Evolutionary conservation across 177 flowering plant species (phyloP), one percentile per base, ranked within the genome.

Genomic region (Tripterygium wilfordii): DNA sequence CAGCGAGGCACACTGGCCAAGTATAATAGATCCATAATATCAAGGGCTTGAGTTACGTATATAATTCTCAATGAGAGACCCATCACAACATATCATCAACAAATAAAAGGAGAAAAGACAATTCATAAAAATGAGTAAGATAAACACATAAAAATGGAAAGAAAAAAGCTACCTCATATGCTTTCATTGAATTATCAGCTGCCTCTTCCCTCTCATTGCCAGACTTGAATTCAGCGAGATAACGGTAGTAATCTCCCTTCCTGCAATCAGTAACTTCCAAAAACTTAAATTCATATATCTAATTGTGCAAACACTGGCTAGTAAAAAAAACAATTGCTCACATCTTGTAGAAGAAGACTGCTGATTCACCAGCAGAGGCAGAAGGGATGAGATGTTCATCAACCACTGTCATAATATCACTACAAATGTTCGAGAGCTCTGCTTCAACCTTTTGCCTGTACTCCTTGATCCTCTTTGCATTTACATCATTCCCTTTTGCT

Each of bases 231-330:
- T 74, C 79, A 8, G 76, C 79, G 18, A 74, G 60, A 26, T 74
- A 74, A 36, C 79, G 51, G 48, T 70, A 74, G 39, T 74, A 74
- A 48, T 74, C 79, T 33, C 79, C 79, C 57, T 70, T 74, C 79
- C 79, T 74, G 68, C 53, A 61, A 53, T 32, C 21, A 38, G 41
- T 25, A n/a, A n/a, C n/a, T n/a, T n/a, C n/a, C n/a, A n/a, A n/a
- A n/a, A n/a, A n/a, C n/a, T n/a, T n/a, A n/a, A n/a, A n/a, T n/a
- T n/a, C n/a, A n/a, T n/a, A n/a, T n/a, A n/a, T n/a, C n/a, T n/a
- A n/a, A n/a, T n/a, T n/a, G n/a, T n/a, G n/a, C n/a, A n/a, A n/a
- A n/a, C n/a, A n/a, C n/a, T n/a, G n/a, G n/a, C n/a, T n/a, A n/a
- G n/a, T n/a, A n/a, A n/a, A n/a, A n/a, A n/a, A n/a, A n/a, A 24